Evolutionary conservation across 306 rosid genomes (phyloP), one percentile per base, ranked within the genome.

Genomic region (Sindora glabra): DNA sequence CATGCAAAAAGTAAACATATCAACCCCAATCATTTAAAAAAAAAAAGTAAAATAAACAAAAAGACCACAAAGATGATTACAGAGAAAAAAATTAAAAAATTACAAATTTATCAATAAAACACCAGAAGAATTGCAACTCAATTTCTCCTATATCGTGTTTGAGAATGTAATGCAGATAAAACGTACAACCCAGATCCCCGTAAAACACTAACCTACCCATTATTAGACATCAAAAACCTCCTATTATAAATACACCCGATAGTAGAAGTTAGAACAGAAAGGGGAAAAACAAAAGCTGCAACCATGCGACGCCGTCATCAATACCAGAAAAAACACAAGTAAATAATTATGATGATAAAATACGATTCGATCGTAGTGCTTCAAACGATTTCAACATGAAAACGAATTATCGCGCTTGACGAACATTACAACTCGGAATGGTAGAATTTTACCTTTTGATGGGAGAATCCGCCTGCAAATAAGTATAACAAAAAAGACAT

Each of bases 391-490:
- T 9, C 17, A 6, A 19, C 17, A 29, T 2, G 10, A 10, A 2
- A 24, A n/a, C 27, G 34, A 23, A 47, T 23, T 13, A 30, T n/a
- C 41, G 32, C 6, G 48, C 47, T 24, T 23, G 24, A 39, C 9
- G 2, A 22, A 18, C 9, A 47, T 21, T 10, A 1, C 6, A 53
- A 54, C 22, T 16, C 4, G 18, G 6, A n/a, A 16, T 30, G 56
- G 5, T 16, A 11, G 48, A 42, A 59, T 71, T 71, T 78, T 66
- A 86, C 99, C 83, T 78, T 79, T 74, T 78, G 47, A 79, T 74
- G 2, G 90, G 95, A 60, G 96, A 84, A 70, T 84, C 94, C 14
- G 89, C 90, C 99, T 92, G 90, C 58, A 40, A 58, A 30, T 13
- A n/a, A n/a, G n/a, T n/a, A n/a, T 25, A 48, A 62, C 26, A 27